A percentile compares a stretch with the other conserved stretches of the same genome.
Conservation (phyloP, 2,329 filamentous ascomycete species). For the Scytalidium lignicola region DNA sequence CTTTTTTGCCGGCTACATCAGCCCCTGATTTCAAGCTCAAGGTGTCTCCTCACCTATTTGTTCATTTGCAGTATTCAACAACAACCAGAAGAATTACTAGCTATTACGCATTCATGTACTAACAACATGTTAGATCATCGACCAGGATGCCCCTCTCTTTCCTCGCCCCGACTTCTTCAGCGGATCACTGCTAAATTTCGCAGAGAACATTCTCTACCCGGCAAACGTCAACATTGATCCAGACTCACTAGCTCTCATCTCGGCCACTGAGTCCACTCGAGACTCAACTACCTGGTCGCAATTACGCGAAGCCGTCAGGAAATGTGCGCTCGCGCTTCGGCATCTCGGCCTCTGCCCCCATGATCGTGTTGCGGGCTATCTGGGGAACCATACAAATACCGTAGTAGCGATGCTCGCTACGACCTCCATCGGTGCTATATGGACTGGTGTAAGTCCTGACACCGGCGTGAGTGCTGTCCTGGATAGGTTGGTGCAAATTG, state of each 20-base stretch:
- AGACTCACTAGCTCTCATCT: conserved; percentile 66
- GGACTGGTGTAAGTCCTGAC: conserved; percentile 91
- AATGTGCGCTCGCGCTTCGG: conserved; percentile 66
- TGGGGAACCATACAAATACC: conserved; percentile 85
- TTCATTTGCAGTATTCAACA: too few species aligned
- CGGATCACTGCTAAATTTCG: conserved; percentile 79
- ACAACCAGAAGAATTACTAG: background rate
- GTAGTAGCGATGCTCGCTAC: conserved; percentile 84
- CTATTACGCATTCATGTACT: background rate
- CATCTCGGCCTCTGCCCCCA: conserved; percentile 53
- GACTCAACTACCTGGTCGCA: conserved; percentile 68
- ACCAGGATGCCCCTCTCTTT: conserved; percentile 66
- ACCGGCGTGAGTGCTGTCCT: conserved; percentile 87
- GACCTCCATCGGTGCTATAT: conserved; percentile 77
- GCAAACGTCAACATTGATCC: conserved; percentile 49
- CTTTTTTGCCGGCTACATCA: too few species aligned
- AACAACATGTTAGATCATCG: conserved; percentile 54
- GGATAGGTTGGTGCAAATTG: conserved; percentile 80
- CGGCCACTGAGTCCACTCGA: conserved; percentile 65
- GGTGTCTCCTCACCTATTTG: too few species aligned
- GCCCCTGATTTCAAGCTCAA: too few species aligned
- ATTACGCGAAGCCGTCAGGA: conserved; percentile 70
- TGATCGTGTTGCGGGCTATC: conserved; percentile 65
- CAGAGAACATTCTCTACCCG: conserved; percentile 89
- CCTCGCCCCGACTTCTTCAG: conserved; percentile 83